phyloP scores from a whole-genome alignment of 2,329 filamentous ascomycete species.

The Sporothrix protearum region DNA sequence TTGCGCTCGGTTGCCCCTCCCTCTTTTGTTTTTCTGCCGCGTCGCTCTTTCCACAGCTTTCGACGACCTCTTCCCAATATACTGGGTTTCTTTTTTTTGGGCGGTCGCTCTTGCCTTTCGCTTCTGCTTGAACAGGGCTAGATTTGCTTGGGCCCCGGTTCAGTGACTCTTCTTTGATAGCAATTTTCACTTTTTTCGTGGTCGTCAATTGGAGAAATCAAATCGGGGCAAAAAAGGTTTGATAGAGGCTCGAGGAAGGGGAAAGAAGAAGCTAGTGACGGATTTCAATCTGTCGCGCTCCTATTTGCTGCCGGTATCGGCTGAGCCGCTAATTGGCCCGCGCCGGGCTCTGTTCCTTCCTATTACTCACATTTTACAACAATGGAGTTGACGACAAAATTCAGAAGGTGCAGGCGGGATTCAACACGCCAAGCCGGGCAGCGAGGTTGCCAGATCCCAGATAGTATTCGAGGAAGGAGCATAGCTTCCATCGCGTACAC shows the following conservation, averaged over 20 bases:
- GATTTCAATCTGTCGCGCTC: slow-evolving; percentile 27
- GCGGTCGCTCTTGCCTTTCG: background rate
- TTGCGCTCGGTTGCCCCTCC: slow-evolving; percentile 19
- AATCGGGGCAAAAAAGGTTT: slow-evolving; percentile 14
- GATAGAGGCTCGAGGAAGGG: background rate
- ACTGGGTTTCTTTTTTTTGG: background rate
- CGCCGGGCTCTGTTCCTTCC: background rate
- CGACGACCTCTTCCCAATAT: background rate
- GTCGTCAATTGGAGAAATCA: slow-evolving; percentile 3
- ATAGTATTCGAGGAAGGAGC: background rate
- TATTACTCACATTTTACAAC: background rate
- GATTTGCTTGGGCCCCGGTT: background rate
- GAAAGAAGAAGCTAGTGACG: background rate
- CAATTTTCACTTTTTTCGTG: background rate
- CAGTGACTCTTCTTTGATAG: background rate
- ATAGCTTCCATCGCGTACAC: too few species aligned
- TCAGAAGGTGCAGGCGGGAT: background rate
- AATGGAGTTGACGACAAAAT: slow-evolving; percentile 15
- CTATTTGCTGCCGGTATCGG: slow-evolving; percentile 30
- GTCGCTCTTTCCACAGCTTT: background rate
- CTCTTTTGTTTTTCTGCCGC: slow-evolving; percentile 5
- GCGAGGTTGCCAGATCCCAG: background rate
- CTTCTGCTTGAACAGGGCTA: slow-evolving; percentile 4
- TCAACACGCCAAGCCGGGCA: background rate
- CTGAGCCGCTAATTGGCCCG: slow-evolving; percentile 22